Evolutionary conservation across 2,329 filamentous ascomycete genomes (phyloP), one percentile per base, ranked within the genome.

Genomic region (Sporothrix variecibatus): DNA sequence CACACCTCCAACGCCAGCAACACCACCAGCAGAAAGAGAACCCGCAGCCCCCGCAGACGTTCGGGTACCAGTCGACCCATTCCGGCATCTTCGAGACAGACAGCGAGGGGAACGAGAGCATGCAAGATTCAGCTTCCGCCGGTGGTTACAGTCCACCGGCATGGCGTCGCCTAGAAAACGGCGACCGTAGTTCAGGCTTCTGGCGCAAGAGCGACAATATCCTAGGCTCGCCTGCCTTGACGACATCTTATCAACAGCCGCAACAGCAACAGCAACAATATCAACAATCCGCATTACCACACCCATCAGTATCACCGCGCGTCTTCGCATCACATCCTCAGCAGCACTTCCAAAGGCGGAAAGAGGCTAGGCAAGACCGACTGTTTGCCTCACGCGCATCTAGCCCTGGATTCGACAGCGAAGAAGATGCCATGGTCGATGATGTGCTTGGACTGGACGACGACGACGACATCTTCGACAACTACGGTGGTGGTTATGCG

Each of bases 81-180:
- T 84, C 84, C 78, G 83, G 81, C 65, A 85, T 84, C 82, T 80
- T 77, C 81, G 80, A 82, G 80, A 77, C 79, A 77, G 80, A 78
- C 78, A 77, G 79, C 77, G 82, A 84, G 77, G 79, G 81, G 38
- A 82, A 82, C 77, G 79, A 83, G 81, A 78, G 77, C 75, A 20
- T 98, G 64, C 34, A 26, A 40, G 76, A 74, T 72, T 82, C 81
- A 53, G 78, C 79, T 49, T 89, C 87, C 80, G 84, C 77, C 79
- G 87, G 87, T 85, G 87, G 87, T 76, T 90, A 87, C 83, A 89
- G 86, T 79, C 88, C 88, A 73, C 88, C 88, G 76, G 88, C 88
- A 67, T 90, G 88, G 88, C 85, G 87, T 79, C 87, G 87, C 77
- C 87, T 89, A 81, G 86, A 84, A 83, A 89, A 89, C 85, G 88